Percentiles rank a stretch among this genome's conserved stretches.
These are phyloP conservation scores for Colletotrichum neosansevieriae DNA, from an alignment of 2,329 filamentous ascomycete genomes.

Conservation along the genomic window DNA sequence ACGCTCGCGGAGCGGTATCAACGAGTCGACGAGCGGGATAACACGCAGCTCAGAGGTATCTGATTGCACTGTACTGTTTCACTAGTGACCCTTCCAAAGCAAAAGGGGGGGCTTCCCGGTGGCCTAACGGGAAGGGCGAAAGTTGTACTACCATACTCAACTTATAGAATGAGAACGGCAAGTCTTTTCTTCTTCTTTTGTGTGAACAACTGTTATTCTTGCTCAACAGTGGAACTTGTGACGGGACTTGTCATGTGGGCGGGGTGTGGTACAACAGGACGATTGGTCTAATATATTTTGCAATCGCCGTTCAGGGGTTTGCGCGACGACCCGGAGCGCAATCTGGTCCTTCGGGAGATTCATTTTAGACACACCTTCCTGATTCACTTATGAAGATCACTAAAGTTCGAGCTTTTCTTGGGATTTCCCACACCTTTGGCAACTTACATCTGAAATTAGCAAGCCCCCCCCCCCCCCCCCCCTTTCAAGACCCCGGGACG, in stretches of 20 bases:
- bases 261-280: slow-evolving; percentile 9
- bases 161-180: slow-evolving; percentile 36
- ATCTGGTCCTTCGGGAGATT: neutral
- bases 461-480: too few species aligned
- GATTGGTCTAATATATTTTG: neutral
- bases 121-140: slow-evolving; percentile 3
- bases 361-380: too few species aligned
- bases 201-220: neutral
- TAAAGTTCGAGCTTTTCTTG: too few species aligned
- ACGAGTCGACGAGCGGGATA: slow-evolving; percentile 60
- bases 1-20: slow-evolving; percentile 67
- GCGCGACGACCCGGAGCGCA: slow-evolving; percentile 6
- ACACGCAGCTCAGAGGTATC: slow-evolving; percentile 56
- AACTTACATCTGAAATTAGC: too few species aligned
- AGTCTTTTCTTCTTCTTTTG: slow-evolving; percentile 29
- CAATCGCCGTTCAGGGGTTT: slow-evolving; percentile 17
- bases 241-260: neutral
- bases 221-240: neutral
- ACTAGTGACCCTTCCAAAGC: neutral
- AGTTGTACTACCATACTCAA: slow-evolving; percentile 35
- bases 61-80: slow-evolving; percentile 5
- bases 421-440: too few species aligned
- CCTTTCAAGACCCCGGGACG: too few species aligned
- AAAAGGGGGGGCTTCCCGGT: neutral
- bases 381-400: too few species aligned